Conservation (phyloP, 306 rosid genomes). For the Vigna nakashimae region DNA sequence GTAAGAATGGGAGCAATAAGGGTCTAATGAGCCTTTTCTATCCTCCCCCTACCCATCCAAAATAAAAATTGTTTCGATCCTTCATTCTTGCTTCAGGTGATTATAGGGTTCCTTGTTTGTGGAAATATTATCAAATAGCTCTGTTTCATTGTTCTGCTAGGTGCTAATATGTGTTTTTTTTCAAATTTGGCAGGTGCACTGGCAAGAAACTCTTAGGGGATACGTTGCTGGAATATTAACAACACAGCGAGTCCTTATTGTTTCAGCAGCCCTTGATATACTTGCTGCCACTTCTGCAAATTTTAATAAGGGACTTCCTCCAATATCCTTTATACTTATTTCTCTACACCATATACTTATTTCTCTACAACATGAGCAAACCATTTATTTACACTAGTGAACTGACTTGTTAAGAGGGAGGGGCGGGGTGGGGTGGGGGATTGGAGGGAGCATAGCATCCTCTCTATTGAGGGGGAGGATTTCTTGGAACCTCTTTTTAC, state of each 20-base stretch:
- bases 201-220: slow-evolving; percentile 97
- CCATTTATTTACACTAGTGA: slow-evolving; percentile 8
- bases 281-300: slow-evolving; percentile 78
- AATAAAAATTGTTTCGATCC: not conserved
- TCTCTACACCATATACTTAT: slow-evolving; percentile 1
- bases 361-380: slow-evolving; percentile 9
- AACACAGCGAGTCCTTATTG: slow-evolving; percentile 82
- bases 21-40: not conserved
- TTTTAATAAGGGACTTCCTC: slow-evolving; percentile 88
- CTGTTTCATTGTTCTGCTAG: slow-evolving; percentile 15
- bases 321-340: slow-evolving; percentile 73
- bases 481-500: slow-evolving; percentile 2
- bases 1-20: not conserved
- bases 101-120: slow-evolving; percentile 34
- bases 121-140: slow-evolving; percentile 18
- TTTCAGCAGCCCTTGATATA: slow-evolving; percentile 79
- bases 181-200: slow-evolving; percentile 75
- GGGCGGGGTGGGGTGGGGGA: not conserved
- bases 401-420: not conserved
- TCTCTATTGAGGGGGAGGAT: slow-evolving; percentile 7
- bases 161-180: slow-evolving; percentile 24
- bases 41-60: not conserved
- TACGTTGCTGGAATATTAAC: slow-evolving; percentile 90
- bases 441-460: not conserved
- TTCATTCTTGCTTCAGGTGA: slow-evolving; percentile 27